Evolutionary conservation across 2,329 filamentous ascomycete species (phyloP).

Genomic region (Acarospora socialis): DNA sequence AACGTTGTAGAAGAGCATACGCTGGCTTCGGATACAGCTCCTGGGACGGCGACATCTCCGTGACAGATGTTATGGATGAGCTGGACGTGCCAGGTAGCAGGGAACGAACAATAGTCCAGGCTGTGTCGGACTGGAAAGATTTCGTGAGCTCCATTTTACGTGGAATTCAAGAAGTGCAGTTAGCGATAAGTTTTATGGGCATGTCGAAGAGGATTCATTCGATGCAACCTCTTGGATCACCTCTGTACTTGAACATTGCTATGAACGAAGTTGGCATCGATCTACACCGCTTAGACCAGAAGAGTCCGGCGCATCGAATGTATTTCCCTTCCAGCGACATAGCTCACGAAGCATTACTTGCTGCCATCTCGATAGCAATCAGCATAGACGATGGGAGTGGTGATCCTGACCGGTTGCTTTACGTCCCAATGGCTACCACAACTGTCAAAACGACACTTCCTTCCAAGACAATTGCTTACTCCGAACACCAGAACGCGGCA

Average conservation of each 20-base stretch:
- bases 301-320: constrained; percentile 92
- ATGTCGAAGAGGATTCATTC: constrained; percentile 66
- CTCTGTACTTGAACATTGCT: constrained; percentile 69
- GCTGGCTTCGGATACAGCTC: constrained; percentile 21
- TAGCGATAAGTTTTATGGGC: constrained; percentile 82
- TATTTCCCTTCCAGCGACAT: constrained; percentile 89
- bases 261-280: constrained; percentile 97
- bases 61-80: constrained; percentile 63
- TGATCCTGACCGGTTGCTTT: constrained; percentile 72
- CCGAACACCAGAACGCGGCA: constrained; percentile 51
- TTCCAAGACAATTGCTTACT: constrained; percentile 79
- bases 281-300: constrained; percentile 76
- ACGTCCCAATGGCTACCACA: constrained; percentile 94
- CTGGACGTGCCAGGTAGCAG: constrained; percentile 52
- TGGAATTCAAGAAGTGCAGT: constrained; percentile 91
- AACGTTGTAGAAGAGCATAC: constrained; percentile 28
- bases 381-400: constrained; percentile 83
- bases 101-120: constrained; percentile 58
- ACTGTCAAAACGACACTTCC: constrained; percentile 87
- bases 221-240: constrained; percentile 50
- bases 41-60: constrained; percentile 44
- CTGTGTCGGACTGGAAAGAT: constrained; percentile 82
- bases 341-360: constrained; percentile 84
- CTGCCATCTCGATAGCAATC: constrained; percentile 81
- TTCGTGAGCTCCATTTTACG: constrained; percentile 80